Base-by-base conservation (phyloP, 768 basidiomycete genomes). In the Fomitopsis serialis region DNA sequence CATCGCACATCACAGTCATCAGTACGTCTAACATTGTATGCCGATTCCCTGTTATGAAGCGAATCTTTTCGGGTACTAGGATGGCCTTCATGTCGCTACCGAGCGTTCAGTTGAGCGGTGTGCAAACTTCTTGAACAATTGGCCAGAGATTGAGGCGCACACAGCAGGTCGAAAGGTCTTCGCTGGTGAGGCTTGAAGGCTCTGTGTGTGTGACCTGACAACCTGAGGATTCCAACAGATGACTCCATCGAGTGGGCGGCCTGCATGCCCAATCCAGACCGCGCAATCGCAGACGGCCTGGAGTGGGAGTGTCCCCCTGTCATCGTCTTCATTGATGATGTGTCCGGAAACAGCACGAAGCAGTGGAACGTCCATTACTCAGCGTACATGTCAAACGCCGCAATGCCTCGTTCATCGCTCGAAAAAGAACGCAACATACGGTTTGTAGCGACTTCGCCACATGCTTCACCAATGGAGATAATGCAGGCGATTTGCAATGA, bases 291-390 rank as follows among this genome's bases (percentile, higher is more conserved):
- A 0, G 48, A 52, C 0, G 66, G 69, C 0, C 44, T 47, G 0
- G 64, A 65, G 57, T 55, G 62, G 1, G 56, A 62, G 3, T 56
- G 52, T 0, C 56, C 64, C 0, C 67, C 67, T 0, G 52, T 69
- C 5, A 63, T 71, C 2, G 17, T 71, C 0, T 71, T 71, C 48
- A 64, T 71, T 44, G 71, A 74, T 27, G 67, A 74, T 42, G 60
- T 74, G 0, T 74, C 66, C 0, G 72, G 64, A 0, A 73, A 73
- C 32, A 50, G 58, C 2, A 69, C 60, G 3, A 74, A 71, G 37
- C 71, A 72, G 23, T 75, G 70, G 67, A 71, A 74, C 34, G 68
- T 68, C 27, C 69, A 74, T 29, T 64, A 69, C 11, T 56, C 64
- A 0, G 50, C 64, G 0, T 75, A 74, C 21, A 55, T 71, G 49